Percentiles rank a stretch among this genome's conserved stretches.
Evolutionary conservation across 2,329 filamentous ascomycete genomes (phyloP).

Genomic region (Alternaria incomplexa): DNA sequence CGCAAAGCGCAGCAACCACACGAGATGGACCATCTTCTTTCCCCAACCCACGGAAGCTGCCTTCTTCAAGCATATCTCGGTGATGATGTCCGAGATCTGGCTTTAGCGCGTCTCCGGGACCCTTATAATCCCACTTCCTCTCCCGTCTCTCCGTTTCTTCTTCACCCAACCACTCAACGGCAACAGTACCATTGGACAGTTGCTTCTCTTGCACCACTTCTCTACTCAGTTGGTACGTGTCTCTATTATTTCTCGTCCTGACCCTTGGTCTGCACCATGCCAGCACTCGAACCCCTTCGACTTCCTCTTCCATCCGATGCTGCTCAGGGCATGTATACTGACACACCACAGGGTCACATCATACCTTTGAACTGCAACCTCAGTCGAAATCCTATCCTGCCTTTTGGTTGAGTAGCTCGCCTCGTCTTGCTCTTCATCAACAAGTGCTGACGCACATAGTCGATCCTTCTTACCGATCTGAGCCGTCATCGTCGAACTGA

Average conservation of each 20-base stretch:
- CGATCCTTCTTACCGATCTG: not conserved
- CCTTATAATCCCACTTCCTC: conserved; percentile 9
- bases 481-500: not conserved
- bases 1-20: not conserved
- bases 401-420: not conserved
- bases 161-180: conserved; percentile 2
- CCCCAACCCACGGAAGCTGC: not conserved
- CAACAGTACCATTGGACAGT: not conserved
- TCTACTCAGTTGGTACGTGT: not conserved
- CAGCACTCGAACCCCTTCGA: not conserved
- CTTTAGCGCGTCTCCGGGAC: not conserved
- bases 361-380: not conserved
- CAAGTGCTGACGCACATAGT: not conserved
- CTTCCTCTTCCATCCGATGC: not conserved
- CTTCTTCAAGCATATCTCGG: not conserved
- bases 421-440: not conserved
- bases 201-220: not conserved
- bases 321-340: not conserved
- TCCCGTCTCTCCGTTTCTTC: conserved; percentile 16
- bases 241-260: not conserved
- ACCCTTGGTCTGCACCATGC: not conserved
- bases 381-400: not conserved
- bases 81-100: not conserved
- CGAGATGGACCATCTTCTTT: not conserved
- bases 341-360: not conserved